Conservation (phyloP, 371 early-diverging fungal genomes). For the Phascolomyces articulosus region DNA sequence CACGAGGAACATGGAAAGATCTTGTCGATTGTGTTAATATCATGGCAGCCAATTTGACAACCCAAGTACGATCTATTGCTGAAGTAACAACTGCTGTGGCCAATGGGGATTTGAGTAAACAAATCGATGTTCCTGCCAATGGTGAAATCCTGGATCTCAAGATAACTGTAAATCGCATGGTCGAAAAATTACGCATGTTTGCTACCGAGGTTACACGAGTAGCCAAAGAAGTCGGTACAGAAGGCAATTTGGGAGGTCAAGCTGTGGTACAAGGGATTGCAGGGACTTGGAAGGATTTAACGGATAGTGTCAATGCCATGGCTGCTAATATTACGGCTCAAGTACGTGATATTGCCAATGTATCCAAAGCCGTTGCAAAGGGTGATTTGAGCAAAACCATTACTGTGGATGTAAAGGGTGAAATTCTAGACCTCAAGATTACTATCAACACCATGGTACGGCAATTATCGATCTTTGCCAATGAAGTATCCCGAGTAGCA, state of each 20-base stretch:
- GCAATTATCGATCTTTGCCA: conserved; percentile 16
- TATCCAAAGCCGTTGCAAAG: conserved; percentile 57
- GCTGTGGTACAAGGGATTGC: conserved; percentile 44
- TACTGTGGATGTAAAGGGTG: conserved; percentile 50
- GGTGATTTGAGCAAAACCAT: conserved; percentile 67
- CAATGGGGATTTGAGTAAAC: conserved; percentile 46
- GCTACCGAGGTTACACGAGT: conserved; percentile 50
- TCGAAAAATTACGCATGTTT: conserved; percentile 47
- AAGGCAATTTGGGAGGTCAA: conserved; percentile 49
- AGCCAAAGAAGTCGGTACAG: conserved; percentile 52
- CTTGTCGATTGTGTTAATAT: conserved; percentile 62
- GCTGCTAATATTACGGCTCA: conserved; percentile 53
- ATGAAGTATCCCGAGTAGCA: conserved; percentile 34
- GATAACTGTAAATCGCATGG: conserved; percentile 50
- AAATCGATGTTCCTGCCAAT: conserved; percentile 31
- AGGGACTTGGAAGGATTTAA: conserved; percentile 58
- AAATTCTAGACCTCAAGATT: conserved; percentile 25
- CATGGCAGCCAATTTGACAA: conserved; percentile 62
- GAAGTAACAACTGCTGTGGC: conserved; percentile 61
- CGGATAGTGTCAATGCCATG: conserved; percentile 56
- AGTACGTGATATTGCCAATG: conserved; percentile 61
- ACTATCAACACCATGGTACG: conserved; percentile 25
- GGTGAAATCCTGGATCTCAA: conserved; percentile 47
- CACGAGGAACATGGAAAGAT: conserved; percentile 66
- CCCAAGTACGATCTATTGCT: conserved; percentile 60